Evolutionary conservation across 163 green algal species (phyloP).

Genomic region (Scenedesmus sp.): DNA sequence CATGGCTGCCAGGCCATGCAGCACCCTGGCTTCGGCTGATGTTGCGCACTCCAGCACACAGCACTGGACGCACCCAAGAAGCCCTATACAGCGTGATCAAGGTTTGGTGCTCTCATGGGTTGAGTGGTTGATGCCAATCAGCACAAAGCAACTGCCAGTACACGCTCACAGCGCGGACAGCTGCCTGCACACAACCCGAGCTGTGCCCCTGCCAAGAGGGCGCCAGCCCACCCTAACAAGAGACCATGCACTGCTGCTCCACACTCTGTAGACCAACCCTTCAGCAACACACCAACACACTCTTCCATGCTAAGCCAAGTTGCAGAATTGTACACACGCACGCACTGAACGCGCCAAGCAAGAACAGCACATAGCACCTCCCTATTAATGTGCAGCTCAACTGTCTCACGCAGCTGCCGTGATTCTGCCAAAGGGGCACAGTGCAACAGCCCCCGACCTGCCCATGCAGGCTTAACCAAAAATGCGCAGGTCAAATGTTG

Average conservation of each 20-base stretch:
- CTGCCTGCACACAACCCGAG: background rate
- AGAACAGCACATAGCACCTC: background rate
- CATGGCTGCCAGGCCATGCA: too few relatives aligned
- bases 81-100: background rate
- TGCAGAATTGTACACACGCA: background rate
- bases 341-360: background rate
- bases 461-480: background rate
- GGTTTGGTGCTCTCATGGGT: background rate
- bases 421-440: background rate
- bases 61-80: background rate
- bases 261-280: background rate
- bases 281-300: background rate
- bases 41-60: background rate
- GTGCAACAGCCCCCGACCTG: background rate
- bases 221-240: background rate
- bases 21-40: too few relatives aligned
- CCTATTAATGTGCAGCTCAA: background rate
- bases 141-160: background rate
- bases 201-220: background rate
- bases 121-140: background rate
- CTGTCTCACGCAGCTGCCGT: background rate
- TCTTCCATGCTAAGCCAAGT: too few relatives aligned
- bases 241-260: background rate
- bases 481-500: background rate
- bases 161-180: background rate